Evolutionary conservation across 139 green algal species (phyloP), one percentile per base, ranked within the genome.

Genomic region (Dunaliella primolecta): DNA sequence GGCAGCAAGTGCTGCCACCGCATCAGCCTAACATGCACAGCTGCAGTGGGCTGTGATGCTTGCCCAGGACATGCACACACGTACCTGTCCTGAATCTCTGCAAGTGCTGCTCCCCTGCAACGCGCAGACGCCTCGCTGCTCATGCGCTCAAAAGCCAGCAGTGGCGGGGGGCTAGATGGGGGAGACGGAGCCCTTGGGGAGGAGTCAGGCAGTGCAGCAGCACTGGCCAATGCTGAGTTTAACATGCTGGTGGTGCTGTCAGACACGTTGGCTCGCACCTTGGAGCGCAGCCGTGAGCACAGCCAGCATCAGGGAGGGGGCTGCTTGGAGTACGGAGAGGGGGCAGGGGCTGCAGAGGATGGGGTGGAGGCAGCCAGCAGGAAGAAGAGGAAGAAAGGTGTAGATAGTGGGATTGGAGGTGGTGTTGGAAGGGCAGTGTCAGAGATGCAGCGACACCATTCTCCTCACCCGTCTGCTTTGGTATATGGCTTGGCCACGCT

Each of bases 161-260:
- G 75, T 75, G 75, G 23, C 75, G 30, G 20, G 24, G n/a, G n/a
- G n/a, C n/a, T n/a, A n/a, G 75, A 81, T 3, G 78, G 75, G 32
- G 34, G 27, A 7, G 83, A 79, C 30, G 76, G 77, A 29, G 56
- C 36, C 0, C n/a, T n/a, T n/a, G 83, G 46, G 0, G 83, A 1
- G 1, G 84, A 21, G 3, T 15, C 25, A 2, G 70, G 36, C 36
- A 20, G 56, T 1, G 23, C 72, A n/a, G 33, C 33, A 2, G 84
- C 84, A 46, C 32, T 84, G 36, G 36, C 36, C 29, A 31, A 71
- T 27, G 79, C 84, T 2, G 84, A 87, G 78, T 87, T 87, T 27
- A 77, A 87, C 70, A 75, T 76, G 36, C 79, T 87, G 79, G 38
- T 38, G 3, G 84, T 84, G 1, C 24, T 87, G 36, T 81, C 77